Conservation (phyloP, 179 eudicot species). For the Sideroxylon spinosum region DNA sequence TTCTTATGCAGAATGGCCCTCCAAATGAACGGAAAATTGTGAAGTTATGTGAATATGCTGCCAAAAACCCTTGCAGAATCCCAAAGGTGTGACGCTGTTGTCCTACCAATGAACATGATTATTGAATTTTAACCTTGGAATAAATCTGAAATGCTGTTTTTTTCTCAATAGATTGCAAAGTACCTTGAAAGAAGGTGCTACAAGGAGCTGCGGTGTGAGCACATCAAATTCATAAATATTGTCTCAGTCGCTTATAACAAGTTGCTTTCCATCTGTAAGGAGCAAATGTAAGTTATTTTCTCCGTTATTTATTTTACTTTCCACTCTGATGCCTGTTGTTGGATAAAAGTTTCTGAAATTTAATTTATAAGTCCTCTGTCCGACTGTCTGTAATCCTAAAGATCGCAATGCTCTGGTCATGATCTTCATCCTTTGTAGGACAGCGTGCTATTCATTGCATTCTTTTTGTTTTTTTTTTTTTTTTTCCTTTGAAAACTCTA, state of each 20-base stretch:
- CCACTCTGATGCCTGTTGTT: background rate
- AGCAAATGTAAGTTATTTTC: conserved; percentile 63
- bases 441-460: too few species aligned
- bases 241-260: conserved; percentile 62
- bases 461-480: too few species aligned
- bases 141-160: background rate
- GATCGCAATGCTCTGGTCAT: background rate
- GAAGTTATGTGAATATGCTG: conserved; percentile 96
- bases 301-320: background rate
- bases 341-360: background rate
- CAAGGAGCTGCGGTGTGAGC: conserved; percentile 77
- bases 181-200: conserved; percentile 86
- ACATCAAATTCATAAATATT: conserved; percentile 52
- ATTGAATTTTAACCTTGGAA: background rate
- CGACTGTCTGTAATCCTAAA: background rate
- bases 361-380: too few species aligned
- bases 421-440: background rate
- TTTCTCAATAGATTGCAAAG: conserved; percentile 56
- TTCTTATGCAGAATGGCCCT: conserved; percentile 51
- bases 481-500: background rate
- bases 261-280: conserved; percentile 69
- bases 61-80: conserved; percentile 85
- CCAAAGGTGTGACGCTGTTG: conserved; percentile 63
- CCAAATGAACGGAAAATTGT: conserved; percentile 71
- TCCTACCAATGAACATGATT: background rate